phyloP scores from a whole-genome alignment of 441 rosid species.

The Adansonia gregorii region DNA sequence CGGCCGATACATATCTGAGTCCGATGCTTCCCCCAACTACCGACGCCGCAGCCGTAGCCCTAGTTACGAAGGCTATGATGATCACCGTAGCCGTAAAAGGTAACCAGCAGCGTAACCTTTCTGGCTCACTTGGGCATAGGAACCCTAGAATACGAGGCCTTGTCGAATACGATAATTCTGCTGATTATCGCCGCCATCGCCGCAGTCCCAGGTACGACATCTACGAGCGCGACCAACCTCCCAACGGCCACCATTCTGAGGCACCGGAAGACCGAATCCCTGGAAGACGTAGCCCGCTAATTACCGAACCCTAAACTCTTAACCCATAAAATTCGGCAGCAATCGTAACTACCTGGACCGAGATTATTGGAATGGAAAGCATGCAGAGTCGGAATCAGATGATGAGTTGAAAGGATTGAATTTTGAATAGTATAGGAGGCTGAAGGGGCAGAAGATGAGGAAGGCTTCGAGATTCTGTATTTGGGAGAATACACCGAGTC shows the following conservation, averaged over 20 bases:
- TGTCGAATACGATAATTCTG: constrained; percentile 34
- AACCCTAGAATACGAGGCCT: constrained; percentile 44
- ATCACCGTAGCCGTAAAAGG: constrained; percentile 32
- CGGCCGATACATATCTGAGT: constrained; percentile 35
- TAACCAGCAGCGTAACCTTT: constrained; percentile 34
- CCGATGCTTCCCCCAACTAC: constrained; percentile 34
- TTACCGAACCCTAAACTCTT: constrained; percentile 45
- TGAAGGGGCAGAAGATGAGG: constrained; percentile 86
- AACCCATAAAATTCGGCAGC: constrained; percentile 69
- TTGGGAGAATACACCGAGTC: constrained; percentile 84
- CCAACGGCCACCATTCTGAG: constrained; percentile 39
- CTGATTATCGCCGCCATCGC: constrained; percentile 36
- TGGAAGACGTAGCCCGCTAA: constrained; percentile 39
- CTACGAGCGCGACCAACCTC: constrained; percentile 38
- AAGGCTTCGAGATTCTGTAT: constrained; percentile 57
- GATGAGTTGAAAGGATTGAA: constrained; percentile 80
- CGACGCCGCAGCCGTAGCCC: constrained; percentile 46
- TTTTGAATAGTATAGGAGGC: constrained; percentile 70
- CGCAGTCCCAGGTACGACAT: constrained; percentile 52
- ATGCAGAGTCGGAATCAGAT: constrained; percentile 69
- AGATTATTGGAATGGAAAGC: constrained; percentile 51
- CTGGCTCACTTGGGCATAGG: constrained; percentile 35
- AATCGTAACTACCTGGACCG: constrained; percentile 46
- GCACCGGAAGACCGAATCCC: constrained; percentile 40
- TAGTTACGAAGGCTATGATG: constrained; percentile 47